phyloP scores from a whole-genome alignment of 73 alveolate species.

The Stentor roeselii region DNA sequence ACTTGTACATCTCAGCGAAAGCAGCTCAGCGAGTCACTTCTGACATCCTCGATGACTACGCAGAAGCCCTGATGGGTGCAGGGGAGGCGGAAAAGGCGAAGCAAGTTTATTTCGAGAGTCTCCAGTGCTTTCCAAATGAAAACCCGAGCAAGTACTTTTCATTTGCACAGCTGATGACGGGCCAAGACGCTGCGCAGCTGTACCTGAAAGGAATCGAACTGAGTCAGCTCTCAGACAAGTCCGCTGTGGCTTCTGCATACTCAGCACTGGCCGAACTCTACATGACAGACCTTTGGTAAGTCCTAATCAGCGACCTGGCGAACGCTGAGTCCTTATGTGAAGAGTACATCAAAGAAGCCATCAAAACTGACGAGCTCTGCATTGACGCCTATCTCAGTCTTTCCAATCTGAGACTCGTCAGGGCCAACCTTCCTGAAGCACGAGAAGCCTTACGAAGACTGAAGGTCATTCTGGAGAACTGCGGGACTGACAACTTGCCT shows the following conservation, averaged over 20 bases:
- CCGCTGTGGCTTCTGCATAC: constrained; percentile 17
- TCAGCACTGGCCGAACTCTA: background rate
- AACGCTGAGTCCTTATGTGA: constrained; percentile 8
- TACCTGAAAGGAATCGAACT: background rate
- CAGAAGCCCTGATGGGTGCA: background rate
- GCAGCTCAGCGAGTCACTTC: background rate
- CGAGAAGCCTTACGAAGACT: background rate
- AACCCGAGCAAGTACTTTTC: background rate
- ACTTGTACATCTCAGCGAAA: background rate
- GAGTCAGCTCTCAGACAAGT: background rate
- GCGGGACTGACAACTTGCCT: background rate
- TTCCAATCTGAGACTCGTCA: constrained; percentile 14
- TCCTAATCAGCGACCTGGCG: background rate
- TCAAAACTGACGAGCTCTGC: background rate
- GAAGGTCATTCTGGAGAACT: background rate
- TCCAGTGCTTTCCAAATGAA: background rate
- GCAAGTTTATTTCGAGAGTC: background rate
- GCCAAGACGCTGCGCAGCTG: background rate
- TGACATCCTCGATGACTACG: constrained; percentile 9
- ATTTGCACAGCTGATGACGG: background rate
- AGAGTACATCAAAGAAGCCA: background rate
- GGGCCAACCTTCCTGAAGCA: constrained; percentile 11
- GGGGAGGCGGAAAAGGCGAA: background rate
- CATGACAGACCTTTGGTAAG: constrained; percentile 16
- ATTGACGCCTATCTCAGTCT: constrained; percentile 12